Evolutionary conservation across 148 eudicot genomes (phyloP).

Genomic region (Gaultheria prostrata): DNA sequence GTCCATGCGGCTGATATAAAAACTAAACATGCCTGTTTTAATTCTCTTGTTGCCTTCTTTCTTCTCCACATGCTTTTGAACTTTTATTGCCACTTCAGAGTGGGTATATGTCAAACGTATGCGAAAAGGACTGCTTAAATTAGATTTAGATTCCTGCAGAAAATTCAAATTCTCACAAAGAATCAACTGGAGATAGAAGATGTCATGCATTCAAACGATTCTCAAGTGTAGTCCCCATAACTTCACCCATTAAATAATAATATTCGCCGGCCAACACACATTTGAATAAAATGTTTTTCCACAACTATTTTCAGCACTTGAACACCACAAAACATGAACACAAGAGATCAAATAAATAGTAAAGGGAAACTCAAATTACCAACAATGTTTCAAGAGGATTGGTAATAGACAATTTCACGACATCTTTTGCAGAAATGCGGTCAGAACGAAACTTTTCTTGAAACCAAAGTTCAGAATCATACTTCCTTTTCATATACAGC

Average conservation of each 20-base stretch:
- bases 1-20: background rate
- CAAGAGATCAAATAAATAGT: background rate
- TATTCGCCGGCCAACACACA: background rate
- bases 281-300: background rate
- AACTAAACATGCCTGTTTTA: slow-evolving; percentile 61
- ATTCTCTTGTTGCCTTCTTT: slow-evolving; percentile 61
- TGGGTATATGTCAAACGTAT: slow-evolving; percentile 68
- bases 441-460: slow-evolving; percentile 47
- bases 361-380: slow-evolving; percentile 41
- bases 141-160: slow-evolving; percentile 62
- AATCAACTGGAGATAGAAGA: background rate
- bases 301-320: background rate
- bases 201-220: background rate
- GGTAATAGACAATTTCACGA: slow-evolving; percentile 53
- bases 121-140: slow-evolving; percentile 58
- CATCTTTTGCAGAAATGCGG: slow-evolving; percentile 62
- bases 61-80: slow-evolving; percentile 27
- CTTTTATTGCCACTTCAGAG: slow-evolving; percentile 30
- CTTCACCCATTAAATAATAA: background rate
- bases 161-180: slow-evolving; percentile 18
- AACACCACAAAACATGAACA: background rate
- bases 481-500: slow-evolving; percentile 61
- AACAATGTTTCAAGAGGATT: slow-evolving; percentile 53
- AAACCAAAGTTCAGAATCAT: slow-evolving; percentile 64
- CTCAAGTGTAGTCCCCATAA: background rate